These are phyloP conservation scores for Coemansia sp. DNA, from an alignment of 192 early-diverging fungal genomes.

Conservation along the genomic window DNA sequence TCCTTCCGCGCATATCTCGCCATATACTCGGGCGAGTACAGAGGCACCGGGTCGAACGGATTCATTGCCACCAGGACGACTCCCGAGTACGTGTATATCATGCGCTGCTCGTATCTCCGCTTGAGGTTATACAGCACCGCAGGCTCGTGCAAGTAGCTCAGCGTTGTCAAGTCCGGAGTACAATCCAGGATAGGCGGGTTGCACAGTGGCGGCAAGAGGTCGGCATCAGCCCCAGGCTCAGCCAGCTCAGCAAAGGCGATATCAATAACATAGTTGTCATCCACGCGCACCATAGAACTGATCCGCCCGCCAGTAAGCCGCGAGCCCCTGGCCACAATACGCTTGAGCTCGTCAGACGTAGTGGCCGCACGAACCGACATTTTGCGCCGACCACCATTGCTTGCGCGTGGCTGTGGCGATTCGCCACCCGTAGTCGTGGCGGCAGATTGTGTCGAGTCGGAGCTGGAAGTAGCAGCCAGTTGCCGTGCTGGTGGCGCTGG, in stretches of 20 bases:
- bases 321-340: slow-evolving; percentile 44
- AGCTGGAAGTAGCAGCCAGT: background rate
- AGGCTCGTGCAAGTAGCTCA: slow-evolving; percentile 94
- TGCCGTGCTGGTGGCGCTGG: slow-evolving; percentile 15
- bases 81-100: slow-evolving; percentile 98
- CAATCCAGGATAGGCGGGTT: slow-evolving; percentile 91
- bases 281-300: slow-evolving; percentile 36
- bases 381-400: slow-evolving; percentile 5
- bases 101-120: slow-evolving; percentile 84
- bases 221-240: slow-evolving; percentile 40
- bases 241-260: slow-evolving; percentile 46
- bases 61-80: slow-evolving; percentile 98
- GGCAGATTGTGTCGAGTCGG: slow-evolving; percentile 7
- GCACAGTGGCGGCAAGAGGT: slow-evolving; percentile 79
- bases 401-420: background rate
- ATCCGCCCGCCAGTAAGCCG: slow-evolving; percentile 51
- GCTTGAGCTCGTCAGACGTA: slow-evolving; percentile 33
- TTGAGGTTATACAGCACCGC: slow-evolving; percentile 90
- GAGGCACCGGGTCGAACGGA: slow-evolving; percentile 79
- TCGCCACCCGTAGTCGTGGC: background rate
- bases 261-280: slow-evolving; percentile 39
- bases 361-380: slow-evolving; percentile 33
- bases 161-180: slow-evolving; percentile 84
- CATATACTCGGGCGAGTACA: slow-evolving; percentile 89
- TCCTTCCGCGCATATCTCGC: slow-evolving; percentile 86